These are phyloP conservation scores for Isatis tinctoria DNA, from an alignment of 345 rosid species.

Conservation along the genomic window DNA sequence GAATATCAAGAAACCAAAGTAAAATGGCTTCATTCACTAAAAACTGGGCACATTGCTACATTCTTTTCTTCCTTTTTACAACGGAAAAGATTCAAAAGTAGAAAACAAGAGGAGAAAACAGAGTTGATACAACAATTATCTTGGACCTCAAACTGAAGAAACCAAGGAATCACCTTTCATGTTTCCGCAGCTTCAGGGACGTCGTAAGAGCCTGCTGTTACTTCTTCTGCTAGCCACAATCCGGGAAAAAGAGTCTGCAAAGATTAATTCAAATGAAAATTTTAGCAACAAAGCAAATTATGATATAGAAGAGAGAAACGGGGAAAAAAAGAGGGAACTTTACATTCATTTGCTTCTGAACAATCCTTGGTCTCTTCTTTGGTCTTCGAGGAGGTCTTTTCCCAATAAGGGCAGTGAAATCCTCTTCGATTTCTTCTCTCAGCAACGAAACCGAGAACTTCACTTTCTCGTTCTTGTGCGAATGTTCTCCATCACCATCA, in stretches of 20 bases:
- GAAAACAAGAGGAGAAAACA: constrained; percentile 1
- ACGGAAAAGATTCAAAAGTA: background rate
- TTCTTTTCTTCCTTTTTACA: constrained; percentile 27
- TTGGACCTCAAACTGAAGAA: background rate
- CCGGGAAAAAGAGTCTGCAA: constrained; percentile 61
- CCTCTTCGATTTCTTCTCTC: constrained; percentile 66
- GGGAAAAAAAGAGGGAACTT: background rate
- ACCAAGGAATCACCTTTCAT: background rate
- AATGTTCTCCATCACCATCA: constrained; percentile 15
- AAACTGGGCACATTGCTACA: constrained; percentile 28
- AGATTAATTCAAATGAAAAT: background rate
- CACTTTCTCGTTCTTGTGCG: constrained; percentile 32
- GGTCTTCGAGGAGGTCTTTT: constrained; percentile 56
- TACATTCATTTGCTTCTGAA: constrained; percentile 70
- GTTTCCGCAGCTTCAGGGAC: constrained; percentile 54
- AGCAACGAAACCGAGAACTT: constrained; percentile 48
- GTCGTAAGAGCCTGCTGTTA: constrained; percentile 49
- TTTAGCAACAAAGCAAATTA: background rate
- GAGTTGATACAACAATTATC: constrained; percentile 25
- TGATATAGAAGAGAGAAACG: background rate
- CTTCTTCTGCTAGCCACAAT: constrained; percentile 52
- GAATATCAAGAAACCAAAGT: constrained; percentile 19
- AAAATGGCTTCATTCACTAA: constrained; percentile 27
- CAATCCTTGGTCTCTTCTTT: constrained; percentile 56
- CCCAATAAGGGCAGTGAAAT: constrained; percentile 46